Conservation (phyloP, 2,329 filamentous ascomycete species). For the Aspergillus neotritici region DNA sequence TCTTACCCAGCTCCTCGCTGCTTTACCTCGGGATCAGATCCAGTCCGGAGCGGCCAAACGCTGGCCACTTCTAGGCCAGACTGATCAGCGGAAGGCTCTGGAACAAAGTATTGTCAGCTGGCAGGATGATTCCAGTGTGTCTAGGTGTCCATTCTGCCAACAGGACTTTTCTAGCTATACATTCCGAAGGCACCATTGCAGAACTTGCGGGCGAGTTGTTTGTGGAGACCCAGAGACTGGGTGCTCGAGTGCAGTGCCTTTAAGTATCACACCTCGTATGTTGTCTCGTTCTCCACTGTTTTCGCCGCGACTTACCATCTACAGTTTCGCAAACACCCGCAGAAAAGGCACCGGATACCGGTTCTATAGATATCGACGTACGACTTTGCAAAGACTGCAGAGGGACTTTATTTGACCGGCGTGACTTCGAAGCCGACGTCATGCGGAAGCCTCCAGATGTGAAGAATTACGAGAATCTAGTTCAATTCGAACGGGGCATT, state of each 20-base stretch:
- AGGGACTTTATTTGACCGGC: constrained; percentile 62
- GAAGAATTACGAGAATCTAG: constrained; percentile 73
- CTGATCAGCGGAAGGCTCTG: constrained; percentile 69
- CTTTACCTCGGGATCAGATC: constrained; percentile 62
- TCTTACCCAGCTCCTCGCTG: constrained; percentile 75
- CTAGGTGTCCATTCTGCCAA: constrained; percentile 85
- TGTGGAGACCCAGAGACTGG: constrained; percentile 79
- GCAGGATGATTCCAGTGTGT: constrained; percentile 81
- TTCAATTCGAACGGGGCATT: constrained; percentile 85
- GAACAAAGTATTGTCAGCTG: constrained; percentile 92
- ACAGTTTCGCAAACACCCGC: constrained; percentile 33
- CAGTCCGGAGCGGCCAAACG: constrained; percentile 45
- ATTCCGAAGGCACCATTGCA: constrained; percentile 88
- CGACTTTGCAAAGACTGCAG: constrained; percentile 91
- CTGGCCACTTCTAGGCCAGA: constrained; percentile 58
- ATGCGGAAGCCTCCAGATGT: constrained; percentile 66
- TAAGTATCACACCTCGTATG: constrained; percentile 67
- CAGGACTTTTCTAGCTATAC: constrained; percentile 93
- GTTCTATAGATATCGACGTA: constrained; percentile 67
- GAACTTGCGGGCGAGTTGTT: constrained; percentile 86
- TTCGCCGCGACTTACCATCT: constrained; percentile 20
- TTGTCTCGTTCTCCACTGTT: constrained; percentile 9
- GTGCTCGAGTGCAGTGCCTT: constrained; percentile 77
- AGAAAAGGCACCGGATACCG: constrained; percentile 41
- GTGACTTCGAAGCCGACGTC: constrained; percentile 70